These are phyloP conservation scores for Canavalia gladiata DNA, from an alignment of 306 rosid species.

Conservation along the genomic window DNA sequence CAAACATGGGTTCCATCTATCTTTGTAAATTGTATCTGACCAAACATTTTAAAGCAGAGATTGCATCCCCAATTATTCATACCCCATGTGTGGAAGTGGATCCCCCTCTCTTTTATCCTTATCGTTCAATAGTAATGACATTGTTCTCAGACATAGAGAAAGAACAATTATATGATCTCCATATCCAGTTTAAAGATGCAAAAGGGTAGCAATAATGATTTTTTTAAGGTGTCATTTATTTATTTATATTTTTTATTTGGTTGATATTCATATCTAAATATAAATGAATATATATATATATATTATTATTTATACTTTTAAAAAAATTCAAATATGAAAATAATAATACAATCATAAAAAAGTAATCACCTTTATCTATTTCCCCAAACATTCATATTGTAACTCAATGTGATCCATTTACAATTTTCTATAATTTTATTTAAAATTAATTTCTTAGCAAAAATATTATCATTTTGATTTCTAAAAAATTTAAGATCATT, in stretches of 20 bases:
- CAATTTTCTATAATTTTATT: not conserved
- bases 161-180: not conserved
- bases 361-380: not conserved
- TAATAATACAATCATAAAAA: no score
- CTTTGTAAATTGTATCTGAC: constrained; percentile 39
- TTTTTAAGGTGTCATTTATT: no score
- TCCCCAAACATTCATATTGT: not conserved
- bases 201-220: no score
- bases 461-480: no score
- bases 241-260: no score
- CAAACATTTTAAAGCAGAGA: not conserved
- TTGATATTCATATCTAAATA: no score
- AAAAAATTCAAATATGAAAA: no score
- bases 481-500: no score
- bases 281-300: no score
- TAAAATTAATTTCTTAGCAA: not conserved
- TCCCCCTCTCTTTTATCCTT: not conserved
- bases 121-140: not conserved
- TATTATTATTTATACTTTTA: no score
- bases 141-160: not conserved
- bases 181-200: not conserved
- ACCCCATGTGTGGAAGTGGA: constrained; percentile 19
- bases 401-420: not conserved
- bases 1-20: constrained; percentile 47
- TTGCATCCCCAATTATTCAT: constrained; percentile 35